phyloP scores from a whole-genome alignment of 768 basidiomycete genomes.

The Naganishia randhawae region DNA sequence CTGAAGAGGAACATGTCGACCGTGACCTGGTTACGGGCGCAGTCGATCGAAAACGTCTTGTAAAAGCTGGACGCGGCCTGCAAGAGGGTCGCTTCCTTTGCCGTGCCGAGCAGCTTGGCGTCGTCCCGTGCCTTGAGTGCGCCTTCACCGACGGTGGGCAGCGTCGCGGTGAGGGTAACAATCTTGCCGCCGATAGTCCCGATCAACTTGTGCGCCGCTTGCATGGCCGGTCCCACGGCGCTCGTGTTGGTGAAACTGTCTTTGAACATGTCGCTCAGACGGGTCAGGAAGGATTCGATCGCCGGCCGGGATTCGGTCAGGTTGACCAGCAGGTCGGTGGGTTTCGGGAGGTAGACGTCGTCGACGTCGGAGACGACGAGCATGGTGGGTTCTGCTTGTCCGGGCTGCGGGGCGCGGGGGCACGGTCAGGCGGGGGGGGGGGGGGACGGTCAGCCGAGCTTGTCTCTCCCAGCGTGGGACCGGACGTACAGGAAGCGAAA shows the following conservation, averaged over 20 bases:
- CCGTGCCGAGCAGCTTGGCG: constrained; percentile 87
- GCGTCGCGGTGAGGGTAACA: constrained; percentile 72
- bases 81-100: constrained; percentile 90
- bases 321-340: constrained; percentile 92
- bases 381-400: constrained; percentile 73
- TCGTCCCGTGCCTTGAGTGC: constrained; percentile 94
- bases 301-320: constrained; percentile 74
- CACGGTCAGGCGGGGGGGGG: not conserved
- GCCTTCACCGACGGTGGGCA: constrained; percentile 85
- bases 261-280: constrained; percentile 94
- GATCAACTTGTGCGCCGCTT: constrained; percentile 94
- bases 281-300: constrained; percentile 73
- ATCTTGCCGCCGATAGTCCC: constrained; percentile 94
- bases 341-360: constrained; percentile 96
- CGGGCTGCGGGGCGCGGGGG: constrained; percentile 44
- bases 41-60: constrained; percentile 98
- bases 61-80: constrained; percentile 94
- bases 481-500: constrained; percentile 73
- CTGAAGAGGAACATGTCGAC: constrained; percentile 99
- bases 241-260: constrained; percentile 91
- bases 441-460: not conserved
- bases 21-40: constrained; percentile 90
- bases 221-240: constrained; percentile 88
- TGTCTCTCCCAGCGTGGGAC: constrained; percentile 2
- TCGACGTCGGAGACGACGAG: constrained; percentile 95